These are phyloP conservation scores for Fusarium bulbicola DNA, from an alignment of 2,329 filamentous ascomycete genomes.

Conservation along the genomic window DNA sequence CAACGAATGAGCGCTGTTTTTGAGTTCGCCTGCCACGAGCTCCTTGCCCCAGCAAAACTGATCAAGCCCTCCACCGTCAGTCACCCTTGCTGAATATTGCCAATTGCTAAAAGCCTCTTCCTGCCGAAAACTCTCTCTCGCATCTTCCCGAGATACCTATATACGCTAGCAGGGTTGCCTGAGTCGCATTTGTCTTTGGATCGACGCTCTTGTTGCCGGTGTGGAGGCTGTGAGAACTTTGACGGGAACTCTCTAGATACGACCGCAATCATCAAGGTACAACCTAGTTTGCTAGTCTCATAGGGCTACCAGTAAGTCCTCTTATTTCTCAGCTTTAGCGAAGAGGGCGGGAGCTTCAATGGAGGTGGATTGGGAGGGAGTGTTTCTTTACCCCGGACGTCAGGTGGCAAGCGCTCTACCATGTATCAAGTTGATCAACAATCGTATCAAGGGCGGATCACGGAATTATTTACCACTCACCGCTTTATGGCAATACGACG, in stretches of 20 bases:
- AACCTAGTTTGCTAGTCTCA: background rate
- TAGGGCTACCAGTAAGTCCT: background rate
- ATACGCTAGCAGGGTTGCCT: constrained; percentile 8
- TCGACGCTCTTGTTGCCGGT: background rate
- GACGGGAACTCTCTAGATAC: constrained; percentile 1
- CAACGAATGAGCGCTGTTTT: background rate
- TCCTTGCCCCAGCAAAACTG: background rate
- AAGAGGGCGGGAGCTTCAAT: background rate
- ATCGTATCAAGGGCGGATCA: constrained; percentile 18
- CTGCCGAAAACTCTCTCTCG: constrained; percentile 7
- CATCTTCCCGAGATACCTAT: background rate
- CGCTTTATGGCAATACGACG: constrained; percentile 24
- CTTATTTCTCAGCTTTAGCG: background rate
- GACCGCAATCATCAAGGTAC: background rate
- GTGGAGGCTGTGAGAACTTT: background rate
- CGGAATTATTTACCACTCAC: constrained; percentile 22
- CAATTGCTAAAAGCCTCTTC: background rate
- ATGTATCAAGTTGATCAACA: constrained; percentile 21
- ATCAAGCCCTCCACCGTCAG: background rate
- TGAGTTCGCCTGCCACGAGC: background rate
- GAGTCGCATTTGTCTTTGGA: background rate
- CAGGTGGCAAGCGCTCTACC: constrained; percentile 8
- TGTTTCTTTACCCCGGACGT: background rate
- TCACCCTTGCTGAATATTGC: background rate
- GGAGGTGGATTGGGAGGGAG: background rate